Evolutionary conservation across 257 asterid species (phyloP).

Genomic region (Craterostigma plantagineum): DNA sequence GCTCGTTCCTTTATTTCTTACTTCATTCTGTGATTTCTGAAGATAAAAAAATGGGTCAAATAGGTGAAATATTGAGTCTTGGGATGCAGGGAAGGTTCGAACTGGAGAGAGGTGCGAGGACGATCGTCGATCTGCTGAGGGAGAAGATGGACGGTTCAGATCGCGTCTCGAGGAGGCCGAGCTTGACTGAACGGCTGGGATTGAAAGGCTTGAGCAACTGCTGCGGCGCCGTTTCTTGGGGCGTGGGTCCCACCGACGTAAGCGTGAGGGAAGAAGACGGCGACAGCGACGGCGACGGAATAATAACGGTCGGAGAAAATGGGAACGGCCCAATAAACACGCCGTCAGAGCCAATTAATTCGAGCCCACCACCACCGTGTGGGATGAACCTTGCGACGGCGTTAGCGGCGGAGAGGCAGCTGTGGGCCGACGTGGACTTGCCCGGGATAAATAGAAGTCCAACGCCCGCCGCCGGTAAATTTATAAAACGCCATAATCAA

Average conservation of each 20-base stretch:
- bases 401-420: slow-evolving; percentile 1
- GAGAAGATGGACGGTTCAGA: slow-evolving; percentile 46
- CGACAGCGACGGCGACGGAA: slow-evolving; percentile 10
- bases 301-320: background rate
- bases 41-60: slow-evolving; percentile 16
- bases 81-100: slow-evolving; percentile 27
- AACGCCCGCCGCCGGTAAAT: too few species aligned
- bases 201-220: slow-evolving; percentile 34
- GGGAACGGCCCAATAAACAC: background rate
- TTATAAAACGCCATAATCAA: too few species aligned
- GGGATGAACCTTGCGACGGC: slow-evolving; percentile 1
- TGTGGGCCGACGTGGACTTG: background rate
- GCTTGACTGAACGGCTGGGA: slow-evolving; percentile 52
- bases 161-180: slow-evolving; percentile 32
- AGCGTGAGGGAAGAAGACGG: slow-evolving; percentile 23
- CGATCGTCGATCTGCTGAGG: slow-evolving; percentile 24
- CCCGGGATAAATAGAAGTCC: too few species aligned
- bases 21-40: too few species aligned
- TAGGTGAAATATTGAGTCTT: slow-evolving; percentile 30
- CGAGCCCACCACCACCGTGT: background rate
- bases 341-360: background rate
- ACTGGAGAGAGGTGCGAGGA: slow-evolving; percentile 20
- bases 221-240: slow-evolving; percentile 39
- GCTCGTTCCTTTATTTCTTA: too few species aligned
- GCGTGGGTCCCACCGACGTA: slow-evolving; percentile 23